phyloP scores from a whole-genome alignment of 352 stramenopile species.

The Globisporangium polare region DNA sequence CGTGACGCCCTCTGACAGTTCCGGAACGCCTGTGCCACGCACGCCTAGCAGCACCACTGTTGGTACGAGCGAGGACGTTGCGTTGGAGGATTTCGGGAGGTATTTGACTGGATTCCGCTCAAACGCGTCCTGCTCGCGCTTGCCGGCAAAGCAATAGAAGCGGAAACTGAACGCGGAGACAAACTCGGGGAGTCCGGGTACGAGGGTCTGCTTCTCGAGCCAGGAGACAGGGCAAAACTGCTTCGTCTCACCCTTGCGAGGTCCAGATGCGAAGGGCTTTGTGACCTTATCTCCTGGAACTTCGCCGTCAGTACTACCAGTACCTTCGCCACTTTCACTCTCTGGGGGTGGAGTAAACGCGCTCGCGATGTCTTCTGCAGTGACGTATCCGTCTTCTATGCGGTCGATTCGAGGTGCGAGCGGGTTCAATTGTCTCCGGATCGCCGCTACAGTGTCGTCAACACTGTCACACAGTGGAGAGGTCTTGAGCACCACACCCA shows the following conservation, averaged over 20 bases:
- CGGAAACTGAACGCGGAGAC: slow-evolving; percentile 38
- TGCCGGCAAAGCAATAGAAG: slow-evolving; percentile 57
- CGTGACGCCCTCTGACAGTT: slow-evolving; percentile 8
- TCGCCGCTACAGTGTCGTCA: slow-evolving; percentile 25
- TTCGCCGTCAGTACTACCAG: not conserved
- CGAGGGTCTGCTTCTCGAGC: slow-evolving; percentile 26
- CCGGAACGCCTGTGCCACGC: slow-evolving; percentile 22
- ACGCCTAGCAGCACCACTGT: slow-evolving; percentile 52
- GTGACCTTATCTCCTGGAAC: not conserved
- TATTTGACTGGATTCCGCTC: slow-evolving; percentile 44
- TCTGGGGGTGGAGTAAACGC: slow-evolving; percentile 24
- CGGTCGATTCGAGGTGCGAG: slow-evolving; percentile 41
- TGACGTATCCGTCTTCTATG: slow-evolving; percentile 33
- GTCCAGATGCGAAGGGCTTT: not conserved
- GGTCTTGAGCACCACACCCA: slow-evolving; percentile 8
- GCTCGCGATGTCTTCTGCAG: slow-evolving; percentile 21
- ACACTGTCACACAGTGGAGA: slow-evolving; percentile 8
- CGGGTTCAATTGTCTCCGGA: slow-evolving; percentile 34
- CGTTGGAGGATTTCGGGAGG: slow-evolving; percentile 21
- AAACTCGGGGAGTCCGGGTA: slow-evolving; percentile 36
- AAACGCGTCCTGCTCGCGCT: slow-evolving; percentile 36
- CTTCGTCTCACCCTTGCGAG: slow-evolving; percentile 39
- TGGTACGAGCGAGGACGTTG: slow-evolving; percentile 33
- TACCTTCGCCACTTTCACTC: slow-evolving; percentile 18
- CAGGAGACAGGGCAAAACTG: slow-evolving; percentile 69